phyloP scores from a whole-genome alignment of 73 alveolate genomes.

The Blepharisma stoltei region DNA sequence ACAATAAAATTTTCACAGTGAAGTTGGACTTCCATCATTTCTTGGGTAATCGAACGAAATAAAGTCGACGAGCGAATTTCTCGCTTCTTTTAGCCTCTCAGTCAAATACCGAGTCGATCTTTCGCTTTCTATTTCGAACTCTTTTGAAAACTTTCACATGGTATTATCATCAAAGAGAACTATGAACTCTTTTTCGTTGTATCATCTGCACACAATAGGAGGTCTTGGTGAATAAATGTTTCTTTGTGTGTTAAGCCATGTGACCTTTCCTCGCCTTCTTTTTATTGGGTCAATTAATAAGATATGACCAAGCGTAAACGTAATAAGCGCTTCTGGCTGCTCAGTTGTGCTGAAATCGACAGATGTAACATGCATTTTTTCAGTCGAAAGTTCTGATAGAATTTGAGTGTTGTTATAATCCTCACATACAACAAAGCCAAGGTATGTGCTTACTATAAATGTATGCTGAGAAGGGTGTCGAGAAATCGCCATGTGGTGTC shows the following conservation, averaged over 20 bases:
- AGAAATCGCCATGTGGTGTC: too few species aligned
- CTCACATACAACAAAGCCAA: conserved; percentile 6
- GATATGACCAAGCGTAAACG: not conserved
- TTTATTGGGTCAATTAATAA: conserved; percentile 16
- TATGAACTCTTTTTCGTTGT: conserved; percentile 5
- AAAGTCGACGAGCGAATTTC: not conserved
- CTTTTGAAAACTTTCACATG: conserved; percentile 5
- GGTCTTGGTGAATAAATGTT: conserved; percentile 1
- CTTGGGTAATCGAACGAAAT: not conserved
- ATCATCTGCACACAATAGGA: conserved; percentile 14
- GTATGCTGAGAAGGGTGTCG: not conserved
- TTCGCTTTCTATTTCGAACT: not conserved
- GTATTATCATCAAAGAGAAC: not conserved
- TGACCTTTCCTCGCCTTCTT: conserved; percentile 1
- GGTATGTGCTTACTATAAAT: not conserved
- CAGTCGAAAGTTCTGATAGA: conserved; percentile 21
- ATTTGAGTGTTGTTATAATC: not conserved
- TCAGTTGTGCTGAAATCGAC: not conserved
- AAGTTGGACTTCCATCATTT: not conserved
- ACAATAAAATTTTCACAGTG: not conserved
- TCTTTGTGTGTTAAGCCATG: conserved; percentile 17
- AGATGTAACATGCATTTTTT: conserved; percentile 2
- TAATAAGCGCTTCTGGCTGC: not conserved
- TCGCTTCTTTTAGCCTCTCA: conserved; percentile 13
- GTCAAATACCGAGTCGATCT: not conserved